A percentile compares a stretch with the other conserved stretches of the same genome.
Conservation (phyloP, 1,139 yeast species). For the Lodderomyces beijingensis region DNA sequence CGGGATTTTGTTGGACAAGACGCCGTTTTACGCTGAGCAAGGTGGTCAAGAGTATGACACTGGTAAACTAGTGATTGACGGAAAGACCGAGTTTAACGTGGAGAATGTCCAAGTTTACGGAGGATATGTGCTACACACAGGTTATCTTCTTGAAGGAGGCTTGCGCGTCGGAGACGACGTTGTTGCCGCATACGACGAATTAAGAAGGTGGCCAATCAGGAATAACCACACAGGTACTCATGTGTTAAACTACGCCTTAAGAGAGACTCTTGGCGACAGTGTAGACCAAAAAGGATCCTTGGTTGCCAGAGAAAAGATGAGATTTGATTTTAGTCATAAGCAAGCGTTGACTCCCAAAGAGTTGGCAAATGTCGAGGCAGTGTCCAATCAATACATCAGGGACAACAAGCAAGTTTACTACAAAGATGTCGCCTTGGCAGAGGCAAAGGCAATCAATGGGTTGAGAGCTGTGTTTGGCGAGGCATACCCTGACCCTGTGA, state of each 20-base stretch:
- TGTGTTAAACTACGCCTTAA: constrained; percentile 81
- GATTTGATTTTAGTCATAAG: constrained; percentile 95
- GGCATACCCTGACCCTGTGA: constrained; percentile 97
- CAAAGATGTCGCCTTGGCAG: constrained; percentile 70
- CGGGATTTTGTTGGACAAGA: constrained; percentile 81
- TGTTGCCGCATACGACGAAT: constrained; percentile 85
- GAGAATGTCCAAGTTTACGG: constrained; percentile 89
- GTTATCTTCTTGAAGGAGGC: constrained; percentile 72
- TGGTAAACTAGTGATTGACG: constrained; percentile 89
- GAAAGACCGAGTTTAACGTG: constrained; percentile 80
- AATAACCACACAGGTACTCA: constrained; percentile 99
- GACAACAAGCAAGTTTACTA: constrained; percentile 70
- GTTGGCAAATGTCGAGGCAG: constrained; percentile 67
- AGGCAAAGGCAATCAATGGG: constrained; percentile 73
- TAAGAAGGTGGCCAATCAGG: constrained; percentile 94
- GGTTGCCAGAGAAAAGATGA: constrained; percentile 89
- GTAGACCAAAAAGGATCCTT: constrained; percentile 96
- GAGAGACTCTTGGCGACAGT: constrained; percentile 80
- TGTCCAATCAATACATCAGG: constrained; percentile 68
- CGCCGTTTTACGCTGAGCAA: constrained; percentile 96
- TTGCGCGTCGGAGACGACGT: constrained; percentile 64
- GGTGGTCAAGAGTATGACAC: constrained; percentile 99
- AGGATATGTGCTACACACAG: constrained; percentile 95
- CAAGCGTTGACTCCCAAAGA: constrained; percentile 71
- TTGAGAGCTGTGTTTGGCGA: constrained; percentile 98